These are phyloP conservation scores for Periconia digitata DNA, from an alignment of 2,329 filamentous ascomycete genomes.

Conservation along the genomic window DNA sequence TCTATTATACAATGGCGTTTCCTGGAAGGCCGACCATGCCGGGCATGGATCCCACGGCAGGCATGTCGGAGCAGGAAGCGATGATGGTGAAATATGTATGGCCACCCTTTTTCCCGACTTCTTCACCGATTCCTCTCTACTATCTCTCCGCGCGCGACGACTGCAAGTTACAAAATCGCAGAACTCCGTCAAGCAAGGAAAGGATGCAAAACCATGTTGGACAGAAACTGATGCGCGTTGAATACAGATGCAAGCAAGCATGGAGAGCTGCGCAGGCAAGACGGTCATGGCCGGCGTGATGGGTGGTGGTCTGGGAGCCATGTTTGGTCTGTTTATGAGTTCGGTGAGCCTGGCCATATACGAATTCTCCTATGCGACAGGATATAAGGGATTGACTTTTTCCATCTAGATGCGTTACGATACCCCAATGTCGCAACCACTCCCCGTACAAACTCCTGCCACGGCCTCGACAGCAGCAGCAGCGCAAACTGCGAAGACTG, in stretches of 20 bases:
- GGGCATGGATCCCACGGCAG: conserved; percentile 37
- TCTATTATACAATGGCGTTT: conserved; percentile 38
- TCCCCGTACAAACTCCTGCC: conserved; percentile 22
- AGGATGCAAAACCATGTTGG: not conserved
- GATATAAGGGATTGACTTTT: too few species aligned
- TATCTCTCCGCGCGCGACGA: not conserved
- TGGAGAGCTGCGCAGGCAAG: conserved; percentile 93
- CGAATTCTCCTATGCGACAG: conserved; percentile 2
- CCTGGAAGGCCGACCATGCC: conserved; percentile 29
- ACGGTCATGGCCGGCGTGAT: conserved; percentile 86
- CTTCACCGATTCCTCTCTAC: not conserved
- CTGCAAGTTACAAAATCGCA: not conserved
- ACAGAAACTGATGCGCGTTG: not conserved
- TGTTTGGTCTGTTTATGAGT: conserved; percentile 98
- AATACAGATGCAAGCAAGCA: conserved; percentile 72
- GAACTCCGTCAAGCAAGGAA: not conserved
- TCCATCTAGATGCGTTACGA: conserved; percentile 91
- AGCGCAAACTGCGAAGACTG: conserved; percentile 5
- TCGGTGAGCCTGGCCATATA: conserved; percentile 63
- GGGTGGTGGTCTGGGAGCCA: conserved; percentile 89
- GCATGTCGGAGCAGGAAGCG: conserved; percentile 49
- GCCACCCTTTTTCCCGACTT: not conserved
- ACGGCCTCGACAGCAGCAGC: conserved; percentile 49
- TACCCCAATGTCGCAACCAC: conserved; percentile 68
- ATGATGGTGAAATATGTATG: conserved; percentile 52